These are phyloP conservation scores for Rauvolfia tetraphylla DNA, from an alignment of 257 asterid genomes.

Conservation along the genomic window DNA sequence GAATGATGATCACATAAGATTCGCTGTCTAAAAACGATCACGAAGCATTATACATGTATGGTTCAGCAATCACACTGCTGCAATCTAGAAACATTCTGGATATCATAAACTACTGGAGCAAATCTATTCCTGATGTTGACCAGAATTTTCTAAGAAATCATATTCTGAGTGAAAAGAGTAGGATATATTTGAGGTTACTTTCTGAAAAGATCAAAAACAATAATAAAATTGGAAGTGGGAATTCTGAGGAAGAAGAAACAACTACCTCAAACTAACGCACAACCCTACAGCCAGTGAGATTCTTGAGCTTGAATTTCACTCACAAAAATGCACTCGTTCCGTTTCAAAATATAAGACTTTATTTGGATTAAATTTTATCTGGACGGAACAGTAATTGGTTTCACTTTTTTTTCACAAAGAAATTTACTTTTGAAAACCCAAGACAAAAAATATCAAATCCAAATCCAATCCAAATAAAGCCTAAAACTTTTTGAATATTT, in stretches of 20 bases:
- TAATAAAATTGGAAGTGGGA: background rate
- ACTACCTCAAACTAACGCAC: background rate
- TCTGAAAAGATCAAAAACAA: background rate
- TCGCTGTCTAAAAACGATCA: no score
- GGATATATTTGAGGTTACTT: background rate
- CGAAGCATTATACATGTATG: background rate
- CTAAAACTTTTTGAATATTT: no score
- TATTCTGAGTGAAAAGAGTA: background rate
- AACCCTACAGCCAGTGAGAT: conserved; percentile 3
- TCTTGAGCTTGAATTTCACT: conserved; percentile 5
- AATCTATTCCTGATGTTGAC: conserved; percentile 8
- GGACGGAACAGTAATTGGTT: no score
- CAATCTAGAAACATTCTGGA: conserved; percentile 2
- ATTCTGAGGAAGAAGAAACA: background rate
- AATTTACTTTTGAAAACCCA: no score
- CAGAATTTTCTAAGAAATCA: background rate
- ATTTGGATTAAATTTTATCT: no score
- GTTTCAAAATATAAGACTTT: no score
- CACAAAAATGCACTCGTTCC: no score
- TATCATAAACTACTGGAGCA: background rate
- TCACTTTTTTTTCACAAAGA: no score
- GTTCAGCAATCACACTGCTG: background rate
- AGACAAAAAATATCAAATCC: no score
- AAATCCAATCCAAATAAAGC: no score
- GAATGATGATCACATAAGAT: background rate